Percentiles rank a stretch among this genome's conserved stretches.
Evolutionary conservation across 129 eudicot species (phyloP).

Genomic region (Tagetes patula): DNA sequence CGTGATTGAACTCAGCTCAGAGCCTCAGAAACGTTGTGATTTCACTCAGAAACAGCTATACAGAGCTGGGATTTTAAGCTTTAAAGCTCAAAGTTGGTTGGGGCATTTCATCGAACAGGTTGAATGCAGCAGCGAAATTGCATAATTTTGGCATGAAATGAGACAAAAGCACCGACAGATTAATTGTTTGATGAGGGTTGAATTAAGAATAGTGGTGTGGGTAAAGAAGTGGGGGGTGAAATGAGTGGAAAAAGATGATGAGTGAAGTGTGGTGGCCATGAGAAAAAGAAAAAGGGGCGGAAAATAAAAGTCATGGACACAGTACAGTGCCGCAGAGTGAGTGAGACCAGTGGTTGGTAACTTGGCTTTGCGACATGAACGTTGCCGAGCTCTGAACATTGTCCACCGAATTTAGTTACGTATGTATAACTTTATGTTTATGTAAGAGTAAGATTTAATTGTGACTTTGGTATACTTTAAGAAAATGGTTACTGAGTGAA

Average conservation of each 20-base stretch:
- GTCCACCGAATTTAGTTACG: not conserved
- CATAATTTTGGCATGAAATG: constrained; percentile 16
- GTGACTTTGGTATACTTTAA: too few species aligned
- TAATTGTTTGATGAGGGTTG: constrained; percentile 1
- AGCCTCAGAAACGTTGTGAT: not conserved
- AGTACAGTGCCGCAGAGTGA: constrained; percentile 18
- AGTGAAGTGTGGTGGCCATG: constrained; percentile 20
- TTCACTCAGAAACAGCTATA: not conserved
- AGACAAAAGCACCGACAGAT: constrained; percentile 31
- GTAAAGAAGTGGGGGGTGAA: constrained; percentile 27
- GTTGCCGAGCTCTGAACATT: not conserved
- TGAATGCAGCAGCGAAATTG: constrained; percentile 11
- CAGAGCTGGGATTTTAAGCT: not conserved
- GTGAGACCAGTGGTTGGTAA: not conserved
- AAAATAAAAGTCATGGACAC: constrained; percentile 28
- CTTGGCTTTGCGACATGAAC: constrained; percentile 13
- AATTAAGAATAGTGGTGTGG: constrained; percentile 12
- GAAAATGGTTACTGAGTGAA: too few species aligned
- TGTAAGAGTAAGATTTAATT: too few species aligned
- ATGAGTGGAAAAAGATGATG: constrained; percentile 17
- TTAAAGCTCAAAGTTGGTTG: constrained; percentile 17
- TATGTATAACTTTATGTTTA: too few species aligned
- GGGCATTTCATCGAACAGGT: constrained; percentile 27
- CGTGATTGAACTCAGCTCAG: not conserved
- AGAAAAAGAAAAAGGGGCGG: constrained; percentile 23